Base-by-base conservation (phyloP, 225 moss, liverwort and hornwort species). In the Polytrichum formosum region DNA sequence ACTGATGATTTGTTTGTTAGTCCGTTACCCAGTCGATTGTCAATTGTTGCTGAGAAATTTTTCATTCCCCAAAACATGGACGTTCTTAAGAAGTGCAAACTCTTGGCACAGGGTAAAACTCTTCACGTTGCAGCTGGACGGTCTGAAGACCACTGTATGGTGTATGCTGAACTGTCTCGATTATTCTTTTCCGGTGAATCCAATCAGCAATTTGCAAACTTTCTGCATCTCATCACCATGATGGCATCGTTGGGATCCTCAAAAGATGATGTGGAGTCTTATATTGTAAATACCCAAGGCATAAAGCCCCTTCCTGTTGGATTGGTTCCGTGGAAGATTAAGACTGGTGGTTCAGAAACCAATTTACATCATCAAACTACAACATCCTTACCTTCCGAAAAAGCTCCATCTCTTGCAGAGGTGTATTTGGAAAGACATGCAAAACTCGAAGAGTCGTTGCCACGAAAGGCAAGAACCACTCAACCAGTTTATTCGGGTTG, bases 151-250 rank as follows among this genome's bases (percentile, higher is more conserved):
- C 88, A 96, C 75, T 91, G 91, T 71, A 93, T 83, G 79, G 83
- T 93, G 31, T 91, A 85, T 64, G 80, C 85, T 1, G 95, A 96
- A 74, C 87, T 96, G 4, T 90, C 95, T 53, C 88, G 93, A 2
- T 78, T 93, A 33, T 91, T 96, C 72, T 96, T 96, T 67, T 70
- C 69, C 27, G 91, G 90, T 17, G 87, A 91, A 80, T 64, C 90
- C 33, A 80, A 96, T 71, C 76, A 86, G 76, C 80, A 89, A 66
- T 67, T 96, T 0, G 90, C 92, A 37, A 91, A 93, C 73, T 91
- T 96, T 65, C 63, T 96, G 53, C 95, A 96, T 73, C 86, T 96
- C 72, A 92, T 96, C 68, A 93, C 93, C 26, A 79, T 96, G 74
- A 96, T 96, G 95, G 85, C 84, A 28, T 88, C 90, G 5, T 81